phyloP scores from a whole-genome alignment of 2,329 filamentous ascomycete species.

The Ophiostoma sp. region DNA sequence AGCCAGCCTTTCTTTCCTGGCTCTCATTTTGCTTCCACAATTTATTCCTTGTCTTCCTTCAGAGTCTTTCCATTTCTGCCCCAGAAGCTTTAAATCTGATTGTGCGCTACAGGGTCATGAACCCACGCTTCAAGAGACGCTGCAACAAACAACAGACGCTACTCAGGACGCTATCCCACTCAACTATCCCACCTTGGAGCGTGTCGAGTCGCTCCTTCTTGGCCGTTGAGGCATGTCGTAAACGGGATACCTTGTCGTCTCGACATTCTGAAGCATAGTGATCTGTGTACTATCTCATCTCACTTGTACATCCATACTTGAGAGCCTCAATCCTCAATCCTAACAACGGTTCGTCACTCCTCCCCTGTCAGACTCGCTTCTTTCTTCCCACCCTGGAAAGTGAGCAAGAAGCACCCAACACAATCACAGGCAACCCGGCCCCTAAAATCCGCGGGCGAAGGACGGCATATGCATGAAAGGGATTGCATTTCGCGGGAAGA shows the following conservation, averaged over 20 bases:
- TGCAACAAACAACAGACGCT: neutral
- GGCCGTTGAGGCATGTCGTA: neutral
- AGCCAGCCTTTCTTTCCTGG: neutral
- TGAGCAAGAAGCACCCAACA: neutral
- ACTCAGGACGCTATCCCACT: neutral
- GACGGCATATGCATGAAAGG: neutral
- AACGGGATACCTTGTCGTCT: neutral
- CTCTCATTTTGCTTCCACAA: neutral
- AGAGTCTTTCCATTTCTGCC: neutral
- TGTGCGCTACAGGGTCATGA: slow-evolving; percentile 4
- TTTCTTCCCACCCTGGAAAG: slow-evolving; percentile 6
- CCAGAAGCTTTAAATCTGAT: neutral
- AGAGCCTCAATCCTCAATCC: neutral
- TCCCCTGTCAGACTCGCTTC: slow-evolving; percentile 8
- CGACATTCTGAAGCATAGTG: neutral
- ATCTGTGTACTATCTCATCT: neutral
- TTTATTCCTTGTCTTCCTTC: neutral
- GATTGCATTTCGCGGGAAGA: neutral
- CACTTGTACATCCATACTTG: neutral
- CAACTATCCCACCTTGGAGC: neutral
- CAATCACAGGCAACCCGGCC: neutral
- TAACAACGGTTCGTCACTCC: too few species aligned
- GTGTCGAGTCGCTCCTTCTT: neutral
- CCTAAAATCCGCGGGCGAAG: neutral
- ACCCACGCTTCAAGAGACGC: neutral